A percentile compares a stretch with the other conserved stretches of the same genome.
Conservation (phyloP, 352 stramenopile species). For the Phytophthora pisi region DNA sequence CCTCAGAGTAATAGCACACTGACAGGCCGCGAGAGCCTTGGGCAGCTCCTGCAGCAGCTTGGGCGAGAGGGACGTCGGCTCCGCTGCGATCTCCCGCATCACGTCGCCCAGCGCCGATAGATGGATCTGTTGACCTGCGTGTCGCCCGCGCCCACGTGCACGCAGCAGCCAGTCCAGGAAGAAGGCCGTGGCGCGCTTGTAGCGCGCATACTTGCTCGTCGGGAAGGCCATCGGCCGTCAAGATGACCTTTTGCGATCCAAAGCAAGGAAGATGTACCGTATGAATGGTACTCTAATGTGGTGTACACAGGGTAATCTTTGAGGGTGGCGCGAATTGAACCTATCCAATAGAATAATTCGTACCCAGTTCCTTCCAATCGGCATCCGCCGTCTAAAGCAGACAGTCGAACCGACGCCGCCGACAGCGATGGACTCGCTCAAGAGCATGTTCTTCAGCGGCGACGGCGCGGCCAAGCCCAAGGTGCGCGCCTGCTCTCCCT, state of each 20-base stretch:
- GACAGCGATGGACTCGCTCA: slow-evolving; percentile 37
- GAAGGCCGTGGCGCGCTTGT: slow-evolving; percentile 24
- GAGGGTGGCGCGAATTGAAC: no score
- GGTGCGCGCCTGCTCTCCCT: background rate
- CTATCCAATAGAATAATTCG: no score
- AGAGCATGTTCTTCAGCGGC: slow-evolving; percentile 43
- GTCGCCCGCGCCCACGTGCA: slow-evolving; percentile 4
- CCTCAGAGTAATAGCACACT: no score
- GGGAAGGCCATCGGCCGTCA: no score
- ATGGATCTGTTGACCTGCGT: background rate
- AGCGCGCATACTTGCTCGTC: slow-evolving; percentile 15
- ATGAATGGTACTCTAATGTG: no score
- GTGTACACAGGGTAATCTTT: no score
- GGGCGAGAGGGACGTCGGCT: slow-evolving; percentile 9
- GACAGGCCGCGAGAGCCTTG: slow-evolving; percentile 19
- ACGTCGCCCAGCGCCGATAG: slow-evolving; percentile 11
- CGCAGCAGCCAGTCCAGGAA: slow-evolving; percentile 33
- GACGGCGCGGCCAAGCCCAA: slow-evolving; percentile 28
- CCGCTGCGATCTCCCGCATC: slow-evolving; percentile 14
- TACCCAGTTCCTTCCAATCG: no score
- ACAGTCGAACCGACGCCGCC: no score
- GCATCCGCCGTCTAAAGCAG: no score
- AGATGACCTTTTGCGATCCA: no score
- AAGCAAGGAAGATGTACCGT: no score
- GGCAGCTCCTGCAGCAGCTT: slow-evolving; percentile 10